phyloP scores from a whole-genome alignment of 75 land plant species.

The Pinus taeda region DNA sequence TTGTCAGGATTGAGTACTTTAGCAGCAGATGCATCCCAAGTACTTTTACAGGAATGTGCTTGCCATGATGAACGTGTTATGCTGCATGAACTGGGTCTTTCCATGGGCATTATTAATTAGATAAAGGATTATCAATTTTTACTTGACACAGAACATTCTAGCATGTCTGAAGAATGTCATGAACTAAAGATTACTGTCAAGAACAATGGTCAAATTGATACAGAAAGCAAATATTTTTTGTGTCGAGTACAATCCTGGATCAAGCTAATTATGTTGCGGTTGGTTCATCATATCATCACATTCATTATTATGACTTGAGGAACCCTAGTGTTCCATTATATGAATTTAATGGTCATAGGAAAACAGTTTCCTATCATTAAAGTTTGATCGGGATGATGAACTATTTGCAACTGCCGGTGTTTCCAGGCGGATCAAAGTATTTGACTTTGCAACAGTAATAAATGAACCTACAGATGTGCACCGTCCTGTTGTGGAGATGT shows the following conservation, averaged over 20 bases:
- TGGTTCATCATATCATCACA: conserved; percentile 96
- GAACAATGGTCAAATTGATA: too few relatives aligned
- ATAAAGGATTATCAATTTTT: too few relatives aligned
- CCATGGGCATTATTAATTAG: too few relatives aligned
- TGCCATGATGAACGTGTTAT: too few relatives aligned
- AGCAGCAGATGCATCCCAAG: too few relatives aligned
- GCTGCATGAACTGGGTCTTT: too few relatives aligned
- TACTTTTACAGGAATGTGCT: too few relatives aligned
- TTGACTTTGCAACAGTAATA: conserved; percentile 89
- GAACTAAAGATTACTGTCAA: too few relatives aligned
- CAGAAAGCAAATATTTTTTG: conserved; percentile 99
- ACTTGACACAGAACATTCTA: too few relatives aligned
- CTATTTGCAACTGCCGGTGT: conserved; percentile 99
- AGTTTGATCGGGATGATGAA: conserved; percentile 97
- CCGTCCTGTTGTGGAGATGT: conserved; percentile 95
- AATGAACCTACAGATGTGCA: conserved; percentile 91
- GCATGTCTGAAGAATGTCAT: too few relatives aligned
- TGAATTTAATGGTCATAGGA: conserved; percentile 84
- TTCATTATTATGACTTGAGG: conserved; percentile 96
- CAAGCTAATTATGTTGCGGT: conserved; percentile 85
- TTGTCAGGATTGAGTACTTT: too few relatives aligned
- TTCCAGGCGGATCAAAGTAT: conserved; percentile 92
- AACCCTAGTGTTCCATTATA: conserved; percentile 68
- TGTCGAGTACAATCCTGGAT: conserved; percentile 99
- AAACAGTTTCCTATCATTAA: conserved; percentile 97